Base-by-base conservation (phyloP, 768 basidiomycete species). In the Podaxis mareebaensis region DNA sequence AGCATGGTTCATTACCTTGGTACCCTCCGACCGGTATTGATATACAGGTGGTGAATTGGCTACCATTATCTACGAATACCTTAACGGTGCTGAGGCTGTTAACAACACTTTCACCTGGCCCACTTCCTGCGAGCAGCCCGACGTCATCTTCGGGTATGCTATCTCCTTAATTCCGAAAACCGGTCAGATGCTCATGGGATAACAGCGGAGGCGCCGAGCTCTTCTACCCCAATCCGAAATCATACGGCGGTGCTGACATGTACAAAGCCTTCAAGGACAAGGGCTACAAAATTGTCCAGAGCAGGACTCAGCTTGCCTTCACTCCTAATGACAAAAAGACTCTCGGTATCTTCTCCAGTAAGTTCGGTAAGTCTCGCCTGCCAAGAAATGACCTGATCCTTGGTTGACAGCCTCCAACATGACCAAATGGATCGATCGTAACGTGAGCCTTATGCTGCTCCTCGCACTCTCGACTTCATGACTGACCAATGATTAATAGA, bases 351-450 rank as follows among this genome's bases (percentile, higher is more conserved):
- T 81, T 81, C 68, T 78, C 77, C 2, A 71, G 76, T 60, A 33
- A 44, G 26, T 40, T 6, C 30, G 8, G 36, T 28, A 6, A 28
- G 22, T 46, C 42, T 44, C 36, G 30, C 13, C 46, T 33, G 10
- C 1, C 63, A 13, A 22, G 5, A 15, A 60, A 30, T 17, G 22
- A 26, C 39, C 49, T 64, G 33, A 61, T 7, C 24, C 56, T 54
- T 8, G 40, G 39, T 53, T 46, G 11, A 57, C 26, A 56, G 39
- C 39, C 24, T 39, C 38, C 12, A 48, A 44, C 61, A 77, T 75
- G 76, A 78, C 79, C 6, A 81, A 81, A 65, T 80, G 78, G 79
- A 57, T 81, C 20, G 79, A 81, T 61, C 74, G 79, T 15, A 67
- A 79, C 36, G 74, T 75, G 40, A 49, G 69, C 56, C 44, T 48